Conservation (phyloP, 768 basidiomycete genomes). For the Cubamyces sp. region DNA sequence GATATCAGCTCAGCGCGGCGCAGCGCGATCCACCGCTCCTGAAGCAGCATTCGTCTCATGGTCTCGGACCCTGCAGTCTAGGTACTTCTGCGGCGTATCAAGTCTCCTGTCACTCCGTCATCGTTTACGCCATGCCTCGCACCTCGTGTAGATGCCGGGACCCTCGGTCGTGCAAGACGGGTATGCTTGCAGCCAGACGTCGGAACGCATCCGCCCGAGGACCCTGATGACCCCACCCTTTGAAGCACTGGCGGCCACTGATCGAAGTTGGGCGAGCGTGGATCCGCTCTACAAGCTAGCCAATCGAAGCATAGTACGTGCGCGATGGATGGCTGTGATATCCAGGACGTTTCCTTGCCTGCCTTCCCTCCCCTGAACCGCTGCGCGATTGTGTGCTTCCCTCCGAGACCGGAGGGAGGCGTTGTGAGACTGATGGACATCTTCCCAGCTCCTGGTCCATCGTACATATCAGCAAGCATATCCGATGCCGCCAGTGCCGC, state of each 20-base stretch:
- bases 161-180: conserved; percentile 1
- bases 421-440: not conserved
- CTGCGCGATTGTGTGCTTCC: conserved; percentile 17
- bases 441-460: conserved; percentile 6
- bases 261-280: conserved; percentile 21
- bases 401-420: conserved; percentile 19
- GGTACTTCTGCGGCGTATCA: conserved; percentile 8
- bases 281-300: conserved; percentile 22
- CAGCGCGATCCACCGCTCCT: conserved; percentile 11
- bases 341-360: not conserved
- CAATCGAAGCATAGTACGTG: conserved; percentile 18
- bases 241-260: conserved; percentile 10
- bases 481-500: conserved; percentile 5
- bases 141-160: conserved; percentile 20
- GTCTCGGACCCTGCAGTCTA: not conserved
- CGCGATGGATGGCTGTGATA: conserved; percentile 11
- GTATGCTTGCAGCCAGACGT: conserved; percentile 9
- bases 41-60: not conserved
- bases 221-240: conserved; percentile 19
- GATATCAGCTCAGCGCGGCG: not conserved
- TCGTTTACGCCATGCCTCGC: conserved; percentile 17
- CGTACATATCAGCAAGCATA: not conserved
- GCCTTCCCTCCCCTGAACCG: conserved; percentile 14
- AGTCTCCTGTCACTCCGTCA: conserved; percentile 15
- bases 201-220: conserved; percentile 11